Base-by-base conservation (phyloP, 2,329 filamentous ascomycete genomes). In the Colletotrichum salicis region DNA sequence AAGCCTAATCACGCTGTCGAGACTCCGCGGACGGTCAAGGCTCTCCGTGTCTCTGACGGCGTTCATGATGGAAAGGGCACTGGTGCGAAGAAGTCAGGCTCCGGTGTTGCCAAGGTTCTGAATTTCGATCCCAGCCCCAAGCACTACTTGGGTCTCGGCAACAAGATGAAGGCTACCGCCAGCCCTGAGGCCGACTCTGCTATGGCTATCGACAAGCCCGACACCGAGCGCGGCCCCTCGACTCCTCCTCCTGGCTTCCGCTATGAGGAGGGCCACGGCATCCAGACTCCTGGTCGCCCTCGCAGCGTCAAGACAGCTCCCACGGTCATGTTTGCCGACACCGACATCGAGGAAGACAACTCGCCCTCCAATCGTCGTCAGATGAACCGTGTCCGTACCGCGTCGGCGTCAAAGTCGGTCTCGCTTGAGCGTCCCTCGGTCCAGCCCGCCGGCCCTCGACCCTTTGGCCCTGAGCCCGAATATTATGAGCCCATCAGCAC, bases 341-440 rank as follows among this genome's bases (percentile, higher is more conserved):
- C 51, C 12, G 19, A 33, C 22, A 33, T 57, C 41, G 52, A 48
- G 33, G 22, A 19, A 22, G 64, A 68, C 5, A 33, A 60, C 15
- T 72, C 70, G 11, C 66, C 70, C 7, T 64, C 65, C 8, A 19
- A 60, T 29, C 59, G 70, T 35, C 66, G 56, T 27, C 65, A 64
- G 29, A 64, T 70, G 66, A 54, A 54, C 19, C 51, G 48, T 24
- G 65, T 72, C 29, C 31, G 15, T 10, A 27, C 69, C 35, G 29
- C 51, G 6, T 45, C 61, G 12, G 33, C 12, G 22, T 37, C 22
- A 8, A 8, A 37, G 5, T 27, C 48, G 7, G 11, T 45, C 19
- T n/a, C 57, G 3, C 52, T 66, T 41, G 31, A 24, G n/a, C 61
- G 37, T 45, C 37, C 62, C 24, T 24, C 22, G 4, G 13, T 29